Percentiles rank a stretch among this genome's conserved stretches.
Conservation (phyloP, 208 protist species). For the Trypanosomatidae sp. region DNA sequence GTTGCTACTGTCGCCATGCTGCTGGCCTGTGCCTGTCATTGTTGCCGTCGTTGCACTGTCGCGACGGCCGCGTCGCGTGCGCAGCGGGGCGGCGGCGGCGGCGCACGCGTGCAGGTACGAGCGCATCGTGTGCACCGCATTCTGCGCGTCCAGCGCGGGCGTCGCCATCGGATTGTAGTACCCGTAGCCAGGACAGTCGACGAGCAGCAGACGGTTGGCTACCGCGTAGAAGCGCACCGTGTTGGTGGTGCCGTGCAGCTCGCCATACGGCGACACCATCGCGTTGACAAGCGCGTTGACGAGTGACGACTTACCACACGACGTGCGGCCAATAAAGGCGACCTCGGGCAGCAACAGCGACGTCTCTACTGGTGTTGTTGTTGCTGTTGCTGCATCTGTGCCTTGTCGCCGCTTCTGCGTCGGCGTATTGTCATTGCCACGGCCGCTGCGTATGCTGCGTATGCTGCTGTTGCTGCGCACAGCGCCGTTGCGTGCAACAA, state of each 20-base stretch:
- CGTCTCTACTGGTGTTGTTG: too few relatives aligned
- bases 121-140: conserved; percentile 56
- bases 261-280: conserved; percentile 69
- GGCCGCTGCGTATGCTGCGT: too few relatives aligned
- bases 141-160: conserved; percentile 42
- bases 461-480: too few relatives aligned
- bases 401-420: background rate
- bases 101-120: conserved; percentile 20
- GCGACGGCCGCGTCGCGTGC: too few relatives aligned
- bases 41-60: background rate
- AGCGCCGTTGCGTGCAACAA: conserved; percentile 1
- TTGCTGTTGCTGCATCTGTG: background rate
- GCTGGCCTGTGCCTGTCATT: background rate
- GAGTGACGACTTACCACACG: conserved; percentile 75
- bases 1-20: background rate
- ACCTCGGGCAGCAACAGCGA: conserved; percentile 60
- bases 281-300: conserved; percentile 80
- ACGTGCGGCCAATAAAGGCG: conserved; percentile 79
- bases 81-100: too few relatives aligned
- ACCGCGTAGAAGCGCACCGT: conserved; percentile 71
- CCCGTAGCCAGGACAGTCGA: conserved; percentile 83
- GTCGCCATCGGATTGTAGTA: conserved; percentile 67
- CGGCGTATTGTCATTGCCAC: background rate
- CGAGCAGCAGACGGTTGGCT: conserved; percentile 40
- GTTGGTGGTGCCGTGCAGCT: conserved; percentile 71